Conservation (phyloP, 2,329 filamentous ascomycete species). For the Fusarium graminum region DNA sequence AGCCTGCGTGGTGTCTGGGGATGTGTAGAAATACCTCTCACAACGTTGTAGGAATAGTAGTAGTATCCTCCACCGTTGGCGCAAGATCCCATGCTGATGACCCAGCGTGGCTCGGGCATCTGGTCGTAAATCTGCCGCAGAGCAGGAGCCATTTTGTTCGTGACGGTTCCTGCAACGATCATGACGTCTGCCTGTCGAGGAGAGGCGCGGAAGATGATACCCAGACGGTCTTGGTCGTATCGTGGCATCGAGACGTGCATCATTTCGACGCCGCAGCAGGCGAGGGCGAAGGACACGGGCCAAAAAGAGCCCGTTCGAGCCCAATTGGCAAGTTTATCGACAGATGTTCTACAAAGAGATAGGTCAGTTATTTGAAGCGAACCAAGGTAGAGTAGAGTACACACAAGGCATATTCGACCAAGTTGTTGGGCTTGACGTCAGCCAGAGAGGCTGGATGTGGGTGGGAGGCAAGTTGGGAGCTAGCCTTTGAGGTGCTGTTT, state of each 20-base stretch:
- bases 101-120: constrained; percentile 75
- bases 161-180: constrained; percentile 75
- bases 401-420: constrained; percentile 38
- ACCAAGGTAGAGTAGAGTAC: fast-evolving
- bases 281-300: constrained; percentile 72
- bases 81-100: constrained; percentile 77
- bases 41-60: constrained; percentile 78
- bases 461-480: not conserved
- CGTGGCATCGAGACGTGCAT: constrained; percentile 73
- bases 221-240: constrained; percentile 73
- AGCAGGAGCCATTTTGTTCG: constrained; percentile 77
- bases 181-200: constrained; percentile 75
- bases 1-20: not conserved
- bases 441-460: constrained; percentile 6
- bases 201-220: constrained; percentile 76
- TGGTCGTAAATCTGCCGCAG: constrained; percentile 75
- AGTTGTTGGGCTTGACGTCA: constrained; percentile 22
- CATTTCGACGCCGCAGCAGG: constrained; percentile 74
- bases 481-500: not conserved
- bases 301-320: constrained; percentile 70
- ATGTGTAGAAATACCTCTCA: constrained; percentile 64
- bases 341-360: constrained; percentile 57
- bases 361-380: not conserved
- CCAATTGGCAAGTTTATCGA: constrained; percentile 70
- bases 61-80: constrained; percentile 81